Evolutionary conservation across 257 asterid genomes (phyloP), one percentile per base, ranked within the genome.

Genomic region (Solanum virginianum): DNA sequence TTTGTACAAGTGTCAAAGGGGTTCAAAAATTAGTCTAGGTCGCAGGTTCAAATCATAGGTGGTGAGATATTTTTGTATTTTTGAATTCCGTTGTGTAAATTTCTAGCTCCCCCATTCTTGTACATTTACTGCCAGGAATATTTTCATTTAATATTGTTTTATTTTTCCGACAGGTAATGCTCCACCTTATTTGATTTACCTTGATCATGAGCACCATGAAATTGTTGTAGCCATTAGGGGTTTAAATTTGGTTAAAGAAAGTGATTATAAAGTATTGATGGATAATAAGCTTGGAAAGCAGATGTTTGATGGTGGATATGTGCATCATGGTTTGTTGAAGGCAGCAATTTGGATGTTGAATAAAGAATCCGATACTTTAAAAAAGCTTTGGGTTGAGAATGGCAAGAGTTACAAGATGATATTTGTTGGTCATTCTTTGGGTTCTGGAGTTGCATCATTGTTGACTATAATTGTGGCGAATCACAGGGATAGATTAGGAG

Each of bases 281-380:
- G 91, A 97, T 84, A 96, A 97, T 87, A 88, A 91, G 80, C 89
- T 95, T 62, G 99, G 98, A 49, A 91, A 82, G 93, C 99, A 96
- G 91, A 96, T 91, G 98, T 95, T 95, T 74, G 98, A 95, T 87
- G 98, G 99, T 29, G 99, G 99, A 1, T 97, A 90, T 84, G 99
- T 97, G 71, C 99, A 97, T 84, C 91, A 92, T 49, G 99, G 99
- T 47, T 84, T 95, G 88, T 81, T 97, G 93, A 95, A 93, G 79
- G 94, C 99, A 0, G 99, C 99, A 39, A 81, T 87, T 49, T 97
- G 98, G 98, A 83, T 97, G 84, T 71, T 97, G 92, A 90, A 92
- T 29, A 84, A 85, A 4, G 99, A 95, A 62, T 90, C 98, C 54
- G 98, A 92, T 84, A 89, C 90, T 26, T 70, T 97, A 90, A 90